A percentile compares a stretch with the other conserved stretches of the same genome.
Evolutionary conservation across 2,329 filamentous ascomycete species (phyloP).

Genomic region (Ophiocordyceps camponoti-leonardi): DNA sequence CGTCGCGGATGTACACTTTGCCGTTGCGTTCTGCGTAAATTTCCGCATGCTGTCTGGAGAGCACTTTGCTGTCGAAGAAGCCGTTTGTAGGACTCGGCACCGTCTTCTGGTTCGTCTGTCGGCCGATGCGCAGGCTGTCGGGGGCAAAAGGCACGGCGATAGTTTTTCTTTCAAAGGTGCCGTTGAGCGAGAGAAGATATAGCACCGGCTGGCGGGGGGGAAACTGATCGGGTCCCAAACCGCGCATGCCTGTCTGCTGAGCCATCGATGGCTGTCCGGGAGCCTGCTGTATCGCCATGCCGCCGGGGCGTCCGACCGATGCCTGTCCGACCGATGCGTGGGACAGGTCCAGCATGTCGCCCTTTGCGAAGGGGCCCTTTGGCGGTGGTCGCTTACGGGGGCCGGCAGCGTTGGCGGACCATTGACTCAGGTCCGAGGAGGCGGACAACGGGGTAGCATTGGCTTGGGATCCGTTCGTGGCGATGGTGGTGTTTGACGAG

Average conservation of each 20-base stretch:
- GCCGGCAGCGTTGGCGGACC: constrained; percentile 25
- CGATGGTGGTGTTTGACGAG: constrained; percentile 46
- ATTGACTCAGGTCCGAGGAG: constrained; percentile 31
- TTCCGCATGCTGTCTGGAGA: constrained; percentile 90
- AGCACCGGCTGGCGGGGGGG: constrained; percentile 58
- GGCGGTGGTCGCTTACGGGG: constrained; percentile 33
- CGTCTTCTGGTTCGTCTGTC: constrained; percentile 94
- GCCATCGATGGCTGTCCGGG: constrained; percentile 17
- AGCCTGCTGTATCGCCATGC: constrained; percentile 17
- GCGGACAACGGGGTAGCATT: constrained; percentile 39
- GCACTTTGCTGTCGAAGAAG: constrained; percentile 94
- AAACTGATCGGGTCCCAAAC: constrained; percentile 40
- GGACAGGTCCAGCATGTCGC: constrained; percentile 30
- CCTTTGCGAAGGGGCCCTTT: constrained; percentile 30
- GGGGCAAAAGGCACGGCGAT: constrained; percentile 85
- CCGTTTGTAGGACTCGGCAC: constrained; percentile 81
- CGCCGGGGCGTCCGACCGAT: constrained; percentile 24
- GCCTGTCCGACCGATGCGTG: constrained; percentile 14
- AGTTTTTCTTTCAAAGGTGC: constrained; percentile 92
- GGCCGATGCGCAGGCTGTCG: constrained; percentile 86
- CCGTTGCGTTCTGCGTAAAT: constrained; percentile 76
- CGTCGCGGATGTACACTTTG: constrained; percentile 89
- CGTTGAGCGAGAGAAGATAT: constrained; percentile 78
- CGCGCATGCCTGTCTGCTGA: constrained; percentile 40
- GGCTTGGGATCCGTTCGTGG: constrained; percentile 39